A percentile compares a stretch with the other conserved stretches of the same genome.
Conservation (phyloP, 495 filamentous ascomycete genomes). For the Collariella sp. region DNA sequence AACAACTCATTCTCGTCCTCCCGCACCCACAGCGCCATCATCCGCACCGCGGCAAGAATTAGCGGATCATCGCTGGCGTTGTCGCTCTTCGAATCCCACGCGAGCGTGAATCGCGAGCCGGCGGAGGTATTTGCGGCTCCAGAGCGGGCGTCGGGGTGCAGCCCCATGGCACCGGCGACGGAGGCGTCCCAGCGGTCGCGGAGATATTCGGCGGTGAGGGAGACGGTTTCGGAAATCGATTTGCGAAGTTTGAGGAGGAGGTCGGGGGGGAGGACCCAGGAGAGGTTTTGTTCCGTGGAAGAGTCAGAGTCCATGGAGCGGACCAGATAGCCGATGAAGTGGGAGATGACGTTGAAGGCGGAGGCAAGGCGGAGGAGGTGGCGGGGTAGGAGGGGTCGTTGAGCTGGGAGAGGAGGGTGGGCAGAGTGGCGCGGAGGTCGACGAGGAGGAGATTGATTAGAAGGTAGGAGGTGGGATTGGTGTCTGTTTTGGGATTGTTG, state of each 20-base stretch:
- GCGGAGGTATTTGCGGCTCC: conserved; percentile 22
- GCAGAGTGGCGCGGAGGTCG: conserved; percentile 54
- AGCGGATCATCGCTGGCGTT: conserved; percentile 38
- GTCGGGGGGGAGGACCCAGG: conserved; percentile 39
- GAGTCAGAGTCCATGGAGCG: conserved; percentile 35
- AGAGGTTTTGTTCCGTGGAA: conserved; percentile 11
- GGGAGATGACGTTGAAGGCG: conserved; percentile 49
- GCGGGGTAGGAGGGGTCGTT: conserved; percentile 40
- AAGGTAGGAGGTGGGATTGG: conserved; percentile 50
- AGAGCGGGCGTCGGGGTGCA: conserved; percentile 40
- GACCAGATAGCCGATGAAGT: conserved; percentile 52
- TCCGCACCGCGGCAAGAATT: conserved; percentile 42
- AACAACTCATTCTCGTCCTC: conserved; percentile 54
- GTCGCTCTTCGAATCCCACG: conserved; percentile 42
- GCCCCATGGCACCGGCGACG: conserved; percentile 44
- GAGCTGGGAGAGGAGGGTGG: conserved; percentile 47
- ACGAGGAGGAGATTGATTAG: conserved; percentile 52
- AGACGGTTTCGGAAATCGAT: conserved; percentile 50
- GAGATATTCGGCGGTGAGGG: conserved; percentile 52
- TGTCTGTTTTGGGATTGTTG: too few species aligned
- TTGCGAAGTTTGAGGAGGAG: conserved; percentile 49
- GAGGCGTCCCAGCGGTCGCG: conserved; percentile 57
- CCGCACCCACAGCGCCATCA: conserved; percentile 51
- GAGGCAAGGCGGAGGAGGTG: conserved; percentile 45
- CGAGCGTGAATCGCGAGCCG: conserved; percentile 33